A percentile compares a stretch with the other conserved stretches of the same genome.
Conservation (phyloP, 768 basidiomycete species). For the Antrodiella citrinella region DNA sequence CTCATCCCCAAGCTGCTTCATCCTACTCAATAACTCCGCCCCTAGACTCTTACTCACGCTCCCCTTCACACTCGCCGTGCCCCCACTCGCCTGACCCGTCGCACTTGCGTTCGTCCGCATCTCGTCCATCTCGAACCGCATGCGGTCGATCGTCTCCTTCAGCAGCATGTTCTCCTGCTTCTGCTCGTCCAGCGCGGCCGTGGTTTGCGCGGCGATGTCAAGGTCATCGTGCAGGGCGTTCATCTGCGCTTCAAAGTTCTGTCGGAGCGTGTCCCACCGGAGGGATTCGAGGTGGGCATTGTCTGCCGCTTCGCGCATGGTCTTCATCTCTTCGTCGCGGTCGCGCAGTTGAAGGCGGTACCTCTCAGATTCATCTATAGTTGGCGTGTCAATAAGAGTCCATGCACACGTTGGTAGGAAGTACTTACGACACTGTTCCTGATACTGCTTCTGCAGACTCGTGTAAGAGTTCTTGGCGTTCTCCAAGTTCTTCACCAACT, state of each 20-base stretch:
- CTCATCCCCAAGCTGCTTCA: conserved; percentile 30
- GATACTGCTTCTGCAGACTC: conserved; percentile 79
- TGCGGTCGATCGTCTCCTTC: conserved; percentile 93
- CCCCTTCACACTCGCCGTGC: conserved; percentile 43
- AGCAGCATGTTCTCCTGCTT: conserved; percentile 90
- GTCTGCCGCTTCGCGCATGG: conserved; percentile 49
- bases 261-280: conserved; percentile 62
- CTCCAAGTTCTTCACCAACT: conserved; percentile 68
- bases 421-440: conserved; percentile 76
- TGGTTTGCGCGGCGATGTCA: conserved; percentile 56
- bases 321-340: conserved; percentile 66
- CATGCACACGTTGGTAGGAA: neutral
- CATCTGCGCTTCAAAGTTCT: conserved; percentile 66
- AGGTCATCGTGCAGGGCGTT: conserved; percentile 67
- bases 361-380: conserved; percentile 65
- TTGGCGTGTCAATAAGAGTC: conserved; percentile 1
- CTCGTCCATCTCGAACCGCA: conserved; percentile 92
- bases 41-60: conserved; percentile 70
- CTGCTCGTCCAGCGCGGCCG: conserved; percentile 77
- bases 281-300: conserved; percentile 57
- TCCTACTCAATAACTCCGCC: conserved; percentile 60
- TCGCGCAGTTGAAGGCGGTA: conserved; percentile 67
- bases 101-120: conserved; percentile 48
- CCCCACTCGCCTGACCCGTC: conserved; percentile 26
- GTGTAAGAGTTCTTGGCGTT: conserved; percentile 63